Percentiles rank a stretch among this genome's conserved stretches.
These are phyloP conservation scores for Schizosaccharomyces pombe DNA, from an alignment of 805 yeast species.

Conservation along the genomic window DNA sequence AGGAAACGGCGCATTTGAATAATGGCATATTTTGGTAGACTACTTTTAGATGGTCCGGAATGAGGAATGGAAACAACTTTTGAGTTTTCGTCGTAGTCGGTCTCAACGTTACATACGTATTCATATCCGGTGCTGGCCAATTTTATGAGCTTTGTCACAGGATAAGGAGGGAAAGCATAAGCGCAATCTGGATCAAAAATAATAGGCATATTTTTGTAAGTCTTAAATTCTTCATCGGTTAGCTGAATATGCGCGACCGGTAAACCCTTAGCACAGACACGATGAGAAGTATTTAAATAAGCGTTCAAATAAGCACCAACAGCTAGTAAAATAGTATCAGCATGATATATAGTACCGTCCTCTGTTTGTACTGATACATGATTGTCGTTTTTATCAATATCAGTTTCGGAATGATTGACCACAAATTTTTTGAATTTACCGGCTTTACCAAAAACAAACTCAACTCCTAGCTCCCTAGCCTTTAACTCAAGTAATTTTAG, in stretches of 20 bases:
- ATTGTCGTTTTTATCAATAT: slow-evolving; percentile 5
- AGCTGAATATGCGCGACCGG: slow-evolving; percentile 11
- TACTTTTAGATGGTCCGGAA: not conserved
- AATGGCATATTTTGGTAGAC: not conserved
- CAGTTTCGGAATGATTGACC: not conserved
- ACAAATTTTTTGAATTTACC: slow-evolving; percentile 7
- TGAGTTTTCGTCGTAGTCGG: not conserved
- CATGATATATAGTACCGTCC: not conserved
- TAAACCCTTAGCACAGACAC: slow-evolving; percentile 9
- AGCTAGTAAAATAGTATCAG: slow-evolving; percentile 9
- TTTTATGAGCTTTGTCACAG: slow-evolving; percentile 8
- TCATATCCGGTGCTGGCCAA: slow-evolving; percentile 11
- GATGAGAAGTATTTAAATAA: slow-evolving; percentile 6
- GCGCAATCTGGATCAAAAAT: slow-evolving; percentile 11
- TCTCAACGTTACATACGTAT: slow-evolving; percentile 8
- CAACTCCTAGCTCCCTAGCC: slow-evolving; percentile 8
- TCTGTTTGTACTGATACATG: not conserved
- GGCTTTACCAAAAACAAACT: slow-evolving; percentile 6
- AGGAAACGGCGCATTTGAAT: not conserved
- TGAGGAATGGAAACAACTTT: not conserved
- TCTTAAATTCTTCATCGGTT: slow-evolving; percentile 9
- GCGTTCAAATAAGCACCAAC: slow-evolving; percentile 10
- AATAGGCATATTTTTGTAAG: slow-evolving; percentile 9
- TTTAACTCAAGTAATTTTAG: slow-evolving; percentile 5
- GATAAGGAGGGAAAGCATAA: slow-evolving; percentile 11